Base-by-base conservation (phyloP, 257 asterid species). In the Avicennia marina region DNA sequence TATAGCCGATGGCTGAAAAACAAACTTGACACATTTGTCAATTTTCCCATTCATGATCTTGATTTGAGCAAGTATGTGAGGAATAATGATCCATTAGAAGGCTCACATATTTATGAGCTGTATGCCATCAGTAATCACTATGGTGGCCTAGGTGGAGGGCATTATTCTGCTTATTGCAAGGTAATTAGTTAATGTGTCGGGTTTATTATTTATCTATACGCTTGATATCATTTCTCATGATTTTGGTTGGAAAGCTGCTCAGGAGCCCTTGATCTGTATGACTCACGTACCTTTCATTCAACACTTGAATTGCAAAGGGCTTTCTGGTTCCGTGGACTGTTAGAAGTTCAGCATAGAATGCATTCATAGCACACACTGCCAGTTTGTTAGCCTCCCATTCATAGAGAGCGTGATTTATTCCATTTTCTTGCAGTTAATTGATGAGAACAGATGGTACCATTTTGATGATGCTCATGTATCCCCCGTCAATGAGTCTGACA, bases 81-180 rank as follows among this genome's bases (percentile, higher is more conserved):
- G 73, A 63, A 90, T 67, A 72, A 55, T 56, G 87, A 74, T 47
- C 77, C 76, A 38, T 70, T 81, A 43, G 94, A 72, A 48, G 83
- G 90, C n/a, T 70, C 85, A 29, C 72, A 84, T 45, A 74, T 71
- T 2, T 93, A 93, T 29, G 97, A 93, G 78, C 72, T 93, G 43
- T 93, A 76, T 63, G 99, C 99, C 51, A 75, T 93, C 63, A 93
- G 97, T 72, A 93, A 93, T 66, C 99, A 93, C 70, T 93, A 93
- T 58, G 99, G 99, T 13, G 94, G 96, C 70, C 89, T 93, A 31
- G 97, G 97, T 46, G 97, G 97, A 0, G 97, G 99, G 7, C 97
- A 89, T 72, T 93, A 93, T 71, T 80, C 97, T 32, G 97, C 99
- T 32, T 89, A 93, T 59, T 86, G 96, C 78, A 89, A 89, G 96